phyloP scores from a whole-genome alignment of 495 filamentous ascomycete genomes.

The Penicillium arizonense region DNA sequence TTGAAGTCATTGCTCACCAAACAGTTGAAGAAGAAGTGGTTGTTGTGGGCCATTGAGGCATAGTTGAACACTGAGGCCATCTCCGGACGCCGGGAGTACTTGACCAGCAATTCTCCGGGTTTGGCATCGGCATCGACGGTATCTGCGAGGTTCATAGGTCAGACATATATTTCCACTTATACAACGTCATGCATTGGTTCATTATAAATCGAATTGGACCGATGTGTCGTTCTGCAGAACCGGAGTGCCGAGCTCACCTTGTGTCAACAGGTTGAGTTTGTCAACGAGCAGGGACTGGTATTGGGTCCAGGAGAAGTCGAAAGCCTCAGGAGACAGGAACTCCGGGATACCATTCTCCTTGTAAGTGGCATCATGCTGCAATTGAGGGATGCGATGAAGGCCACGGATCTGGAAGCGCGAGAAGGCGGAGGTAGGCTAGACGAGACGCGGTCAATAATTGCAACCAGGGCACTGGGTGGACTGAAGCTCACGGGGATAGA shows the following conservation, averaged over 20 bases:
- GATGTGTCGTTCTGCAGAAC: conserved; percentile 6
- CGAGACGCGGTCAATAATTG: conserved; percentile 24
- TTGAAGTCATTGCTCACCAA: conserved; percentile 40
- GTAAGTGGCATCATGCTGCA: conserved; percentile 54
- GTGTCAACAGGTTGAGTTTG: conserved; percentile 70
- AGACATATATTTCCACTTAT: not conserved
- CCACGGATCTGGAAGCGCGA: conserved; percentile 42
- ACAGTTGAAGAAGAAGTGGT: conserved; percentile 88
- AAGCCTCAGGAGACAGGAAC: conserved; percentile 63
- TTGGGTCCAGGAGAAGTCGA: conserved; percentile 74
- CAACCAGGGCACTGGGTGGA: not conserved
- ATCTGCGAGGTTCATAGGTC: conserved; percentile 26
- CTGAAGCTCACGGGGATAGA: conserved; percentile 30
- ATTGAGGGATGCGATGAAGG: conserved; percentile 56
- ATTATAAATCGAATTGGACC: not conserved
- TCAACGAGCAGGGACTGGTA: conserved; percentile 74
- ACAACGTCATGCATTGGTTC: not conserved
- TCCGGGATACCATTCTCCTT: conserved; percentile 61
- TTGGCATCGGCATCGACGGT: conserved; percentile 56
- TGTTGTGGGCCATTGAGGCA: conserved; percentile 94
- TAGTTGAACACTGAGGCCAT: conserved; percentile 86
- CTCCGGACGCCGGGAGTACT: conserved; percentile 73
- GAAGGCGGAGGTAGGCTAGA: conserved; percentile 40
- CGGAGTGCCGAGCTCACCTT: conserved; percentile 53
- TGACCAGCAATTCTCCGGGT: conserved; percentile 66